phyloP scores from a whole-genome alignment of 73 alveolate genomes.

The Paramecium bursaria region DNA sequence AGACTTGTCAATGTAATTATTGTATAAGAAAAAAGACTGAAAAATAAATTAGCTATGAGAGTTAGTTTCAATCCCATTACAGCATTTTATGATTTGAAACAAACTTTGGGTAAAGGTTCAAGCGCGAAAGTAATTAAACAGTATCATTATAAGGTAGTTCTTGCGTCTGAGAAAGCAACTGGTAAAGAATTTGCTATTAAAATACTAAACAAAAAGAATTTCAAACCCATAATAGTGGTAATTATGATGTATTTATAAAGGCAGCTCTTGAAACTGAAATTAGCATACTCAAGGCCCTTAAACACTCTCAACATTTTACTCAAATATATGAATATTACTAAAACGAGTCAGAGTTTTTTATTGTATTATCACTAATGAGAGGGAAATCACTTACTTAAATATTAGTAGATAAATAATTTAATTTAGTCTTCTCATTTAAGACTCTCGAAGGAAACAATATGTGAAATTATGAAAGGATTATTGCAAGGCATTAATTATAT shows the following conservation, averaged over 20 bases:
- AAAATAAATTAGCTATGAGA: slow-evolving; percentile 23
- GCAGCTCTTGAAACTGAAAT: slow-evolving; percentile 38
- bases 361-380: background rate
- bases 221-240: slow-evolving; percentile 44
- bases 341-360: background rate
- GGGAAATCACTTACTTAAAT: slow-evolving; percentile 21
- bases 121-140: too few species aligned
- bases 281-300: background rate
- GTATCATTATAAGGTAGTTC: slow-evolving; percentile 14
- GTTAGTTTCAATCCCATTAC: slow-evolving; percentile 14
- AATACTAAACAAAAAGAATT: slow-evolving; percentile 6
- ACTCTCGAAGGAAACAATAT: background rate
- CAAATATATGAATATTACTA: slow-evolving; percentile 21
- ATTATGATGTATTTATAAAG: background rate
- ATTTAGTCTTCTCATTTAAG: too few species aligned
- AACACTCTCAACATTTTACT: background rate
- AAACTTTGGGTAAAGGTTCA: slow-evolving; percentile 21
- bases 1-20: background rate
- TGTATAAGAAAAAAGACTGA: background rate
- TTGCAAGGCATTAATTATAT: slow-evolving; percentile 15
- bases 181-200: slow-evolving; percentile 8
- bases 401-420: too few species aligned
- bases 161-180: background rate
- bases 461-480: slow-evolving; percentile 19
- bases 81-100: slow-evolving; percentile 34